Base-by-base conservation (phyloP, 805 yeast genomes). In the Jamesozyma gamospora region DNA sequence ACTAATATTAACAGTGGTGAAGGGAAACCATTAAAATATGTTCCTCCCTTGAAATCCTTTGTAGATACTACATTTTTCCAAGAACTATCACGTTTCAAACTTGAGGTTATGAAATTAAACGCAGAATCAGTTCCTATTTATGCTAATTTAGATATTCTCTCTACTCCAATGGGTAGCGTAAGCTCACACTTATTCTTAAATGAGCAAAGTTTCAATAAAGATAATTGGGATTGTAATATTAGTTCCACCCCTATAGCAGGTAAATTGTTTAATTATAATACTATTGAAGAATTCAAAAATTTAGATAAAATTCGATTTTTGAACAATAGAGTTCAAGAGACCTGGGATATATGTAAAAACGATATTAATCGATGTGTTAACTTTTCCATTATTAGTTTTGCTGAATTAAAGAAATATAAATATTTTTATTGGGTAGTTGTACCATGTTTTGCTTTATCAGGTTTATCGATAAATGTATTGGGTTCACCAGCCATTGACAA, bases 351-450 rank as follows among this genome's bases (percentile, higher is more conserved):
- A 6, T 51, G 54, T 15, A 13, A 71, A 8, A 36, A 41, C 10
- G 57, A 65, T 37, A 51, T 58, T 6, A 49, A 55, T 35, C 32
- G 46, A 6, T 43, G 50, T 34, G 49, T 53, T 12, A 34, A 40
- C 8, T 77, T 80, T 46, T 60, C 63, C 4, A 49, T 83, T 1
- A 63, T 88, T 24, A 70, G 87, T 32, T 92, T 79, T 62, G 82
- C 94, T 1, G 98, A 92, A 59, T 70, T 92, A 55, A 92, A 92
- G 58, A 85, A 82, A 62, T 88, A 82, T 65, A 78, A 73, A 52
- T 90, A 82, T 55, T 82, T 74, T 53, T 88, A 92, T 61, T 94
- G 99, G 98, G 72, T 84, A 47, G 81, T 85, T 13, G 77, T 76
- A 46, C 96, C 98, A 0, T 63, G 74, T 1, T 57, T 85, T 27